Base-by-base conservation (phyloP, 1,284 basidiomycete genomes). In the Grifola frondosa region DNA sequence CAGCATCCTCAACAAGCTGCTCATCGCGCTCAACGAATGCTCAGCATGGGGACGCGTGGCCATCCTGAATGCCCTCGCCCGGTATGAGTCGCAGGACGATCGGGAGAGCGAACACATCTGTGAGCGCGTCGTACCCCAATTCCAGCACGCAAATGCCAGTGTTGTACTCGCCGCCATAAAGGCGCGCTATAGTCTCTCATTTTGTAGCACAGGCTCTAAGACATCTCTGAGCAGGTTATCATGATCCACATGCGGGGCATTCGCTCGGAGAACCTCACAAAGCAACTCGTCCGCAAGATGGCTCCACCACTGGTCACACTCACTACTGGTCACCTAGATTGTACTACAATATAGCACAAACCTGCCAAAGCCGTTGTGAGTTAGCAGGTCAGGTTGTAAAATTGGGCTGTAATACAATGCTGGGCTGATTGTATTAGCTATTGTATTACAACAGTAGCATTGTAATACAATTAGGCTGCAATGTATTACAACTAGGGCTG, bases 41-140 rank as follows among this genome's bases (percentile, higher is more conserved):
- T 97, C 96, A 0, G 96, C 99, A 71, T 99, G 96, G 96, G 96
- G 96, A 24, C 81, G 96, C 44, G 93, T 99, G 17, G 91, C 93
- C 1, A 86, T 99, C 37, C 70, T 99, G 41, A 88, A 88, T 47
- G 91, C 91, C 0, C 71, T 99, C 30, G 78, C 91, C 8, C 80
- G 91, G 37, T 99, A 97, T 66, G 76, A 75, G 37, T 80, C 92
- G 1, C 71, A 75, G 21, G 95, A 97, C 58, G 88, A 89, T 47
- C 90, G 93, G 66, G 97, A 99, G 70, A 90, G 89, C 59, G 97
- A 99, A 63, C 95, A 98, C 66, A 98, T 99, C 48, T 98, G 96
- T 66, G 96, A 99, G 67, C 84, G 97, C 29, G 95, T 98, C 30
- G 89, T 98, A 48, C 96, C 97, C 1, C 96, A 99, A 61, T 97